A percentile compares a stretch with the other conserved stretches of the same genome.
These are phyloP conservation scores for Penicillium simplicissimum DNA, from an alignment of 495 filamentous ascomycete genomes.

Conservation along the genomic window DNA sequence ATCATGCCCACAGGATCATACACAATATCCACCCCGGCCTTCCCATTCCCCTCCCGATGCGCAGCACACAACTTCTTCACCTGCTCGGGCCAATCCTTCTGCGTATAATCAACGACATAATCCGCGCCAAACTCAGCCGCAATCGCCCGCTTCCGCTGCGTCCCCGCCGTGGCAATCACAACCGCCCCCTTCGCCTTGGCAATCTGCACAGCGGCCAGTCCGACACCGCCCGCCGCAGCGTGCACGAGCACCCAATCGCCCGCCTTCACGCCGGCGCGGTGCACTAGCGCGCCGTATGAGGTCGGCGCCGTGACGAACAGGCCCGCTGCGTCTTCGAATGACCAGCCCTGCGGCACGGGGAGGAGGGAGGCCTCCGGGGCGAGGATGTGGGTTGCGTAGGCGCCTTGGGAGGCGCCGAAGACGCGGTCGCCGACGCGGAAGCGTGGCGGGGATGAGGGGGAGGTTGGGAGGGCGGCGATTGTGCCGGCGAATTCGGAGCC, in stretches of 20 bases:
- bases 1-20: constrained; percentile 91
- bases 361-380: constrained; percentile 66
- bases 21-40: constrained; percentile 79
- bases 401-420: constrained; percentile 85
- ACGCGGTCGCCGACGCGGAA: constrained; percentile 79
- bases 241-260: constrained; percentile 91
- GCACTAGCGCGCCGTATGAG: constrained; percentile 81
- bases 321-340: constrained; percentile 80
- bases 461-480: constrained; percentile 62
- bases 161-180: constrained; percentile 87
- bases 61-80: constrained; percentile 66
- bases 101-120: constrained; percentile 73
- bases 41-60: constrained; percentile 59
- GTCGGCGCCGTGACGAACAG: constrained; percentile 91
- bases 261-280: constrained; percentile 69
- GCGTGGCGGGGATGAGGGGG: constrained; percentile 42
- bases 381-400: constrained; percentile 75
- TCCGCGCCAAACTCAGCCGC: constrained; percentile 83
- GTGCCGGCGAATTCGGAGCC: constrained; percentile 85
- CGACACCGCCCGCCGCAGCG: constrained; percentile 90
- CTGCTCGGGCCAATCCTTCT: constrained; percentile 69
- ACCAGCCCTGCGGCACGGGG: constrained; percentile 77
- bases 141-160: constrained; percentile 72
- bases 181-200: constrained; percentile 88
- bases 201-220: constrained; percentile 87